Base-by-base conservation (phyloP, 78 protist species). In the Emiliania huxleyi region DNA sequence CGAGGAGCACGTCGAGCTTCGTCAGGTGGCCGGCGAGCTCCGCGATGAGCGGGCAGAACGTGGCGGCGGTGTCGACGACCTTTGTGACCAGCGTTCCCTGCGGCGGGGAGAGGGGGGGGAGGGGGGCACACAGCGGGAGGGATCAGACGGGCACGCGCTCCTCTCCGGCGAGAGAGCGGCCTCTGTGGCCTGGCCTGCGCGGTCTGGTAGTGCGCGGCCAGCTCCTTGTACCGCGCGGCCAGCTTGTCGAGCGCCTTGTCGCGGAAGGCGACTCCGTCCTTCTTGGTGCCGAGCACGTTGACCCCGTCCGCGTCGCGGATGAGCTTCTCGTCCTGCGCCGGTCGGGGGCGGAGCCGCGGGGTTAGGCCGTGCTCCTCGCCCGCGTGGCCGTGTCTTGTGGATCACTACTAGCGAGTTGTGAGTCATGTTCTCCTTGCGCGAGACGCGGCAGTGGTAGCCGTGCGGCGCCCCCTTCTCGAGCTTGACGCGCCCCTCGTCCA, bases 41-140 rank as follows among this genome's bases (percentile, higher is more conserved):
- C 37, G 93, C 96, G 26, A 98, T 11, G 4, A 91, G 62, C 5
- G 96, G 93, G 22, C 83, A 91, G 75, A 95, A 97, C 18, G 95
- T 87, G 18, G 94, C 90, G 1, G 94, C 87, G 25, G 26, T 71
- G 12, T 45, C 33, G n/a, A 69, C 21, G 1, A 44, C 69, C 48
- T 71, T 42, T 33, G 45, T 43, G 21, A 83, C 90, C 0, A 91
- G 90, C 15, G 81, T 11, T 29, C 69, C 46, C 91, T 91, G 94
- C 44, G 2, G n/a, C n/a, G n/a, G n/a, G n/a, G n/a, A n/a, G n/a
- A n/a, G n/a, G n/a, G n/a, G n/a, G n/a, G n/a, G n/a, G n/a, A n/a
- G n/a, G n/a, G n/a, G n/a, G n/a, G n/a, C n/a, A n/a, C n/a, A n/a
- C n/a, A n/a, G n/a, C n/a, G n/a, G 0, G 44, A 15, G 15, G 45